Evolutionary conservation across 257 asterid species (phyloP), one percentile per base, ranked within the genome.

Genomic region (Petunia axillaris): DNA sequence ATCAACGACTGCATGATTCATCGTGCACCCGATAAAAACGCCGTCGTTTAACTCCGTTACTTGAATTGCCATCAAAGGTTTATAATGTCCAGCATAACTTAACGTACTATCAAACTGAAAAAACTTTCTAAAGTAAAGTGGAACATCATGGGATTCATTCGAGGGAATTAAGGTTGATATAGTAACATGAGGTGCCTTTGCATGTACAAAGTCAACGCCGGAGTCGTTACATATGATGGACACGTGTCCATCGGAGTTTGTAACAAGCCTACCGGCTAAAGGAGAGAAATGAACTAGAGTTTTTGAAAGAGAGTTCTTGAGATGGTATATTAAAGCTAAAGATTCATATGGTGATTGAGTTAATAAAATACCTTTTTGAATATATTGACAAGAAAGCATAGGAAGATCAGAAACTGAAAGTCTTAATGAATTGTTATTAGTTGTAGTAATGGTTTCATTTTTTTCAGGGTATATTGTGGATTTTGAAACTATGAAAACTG

Each of bases 381-480:
- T 95, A 87, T 95, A 95, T 3, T 95, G 99, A 13, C 97, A 92
- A 1, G 99, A 95, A 66, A 95, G 94, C 99, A 95, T 95, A 36
- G 99, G 97, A 41, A 95, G 96, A 81, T 95, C 99, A 55, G 99
- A 95, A 0, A 93, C 98, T 54, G 99, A 95, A 89, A 95, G 99
- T 55, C 87, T 89, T 6, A 95, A 87, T 79, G 97, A 82, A 2
- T 62, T 79, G 9, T 85, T 38, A 25, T 25, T 25, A 25, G 25
- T 25, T 25, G 25, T 25, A 25, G 25, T 25, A 83, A 84, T 38
- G 74, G 75, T 36, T 40, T 94, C 87, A 48, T 83, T 83, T 70
- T 84, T 83, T 1, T 90, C 89, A 10, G 98, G 96, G 64, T 87
- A 87, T 53, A 95, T 82, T 0, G 80, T 87, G 91, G 85, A 89